Base-by-base conservation (phyloP, 2,329 filamentous ascomycete genomes). In the Knufia fluminis region DNA sequence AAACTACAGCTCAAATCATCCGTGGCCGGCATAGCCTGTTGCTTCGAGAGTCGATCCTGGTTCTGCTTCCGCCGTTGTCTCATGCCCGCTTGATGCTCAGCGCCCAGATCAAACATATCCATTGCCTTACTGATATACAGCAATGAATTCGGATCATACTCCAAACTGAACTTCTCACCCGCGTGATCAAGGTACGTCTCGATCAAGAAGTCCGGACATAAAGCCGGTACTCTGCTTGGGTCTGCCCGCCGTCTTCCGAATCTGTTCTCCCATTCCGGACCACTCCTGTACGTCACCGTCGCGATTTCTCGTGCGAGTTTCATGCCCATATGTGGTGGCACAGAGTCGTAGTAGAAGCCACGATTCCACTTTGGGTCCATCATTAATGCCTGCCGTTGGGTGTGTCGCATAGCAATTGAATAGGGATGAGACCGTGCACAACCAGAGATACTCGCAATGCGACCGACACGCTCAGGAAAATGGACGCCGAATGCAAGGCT, bases 131-230 rank as follows among this genome's bases (percentile, higher is more conserved):
- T 94, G 50, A 98, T 87, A 66, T 98, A 98, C 2, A 98, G 74
- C 33, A 97, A 71, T 62, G 89, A 95, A 68, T 98, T 98, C 22
- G 92, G 82, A 61, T 98, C 92, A 64, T 97, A 97, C 55, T 92
- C 90, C 22, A 98, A 75, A 64, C 89, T 96, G 73, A 94, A 98
- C 68, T 98, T 98, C 71, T 98, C 92, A 17, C 92, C 92, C 0
- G 92, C 92, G 62, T 98, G 92, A 66, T 98, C 92, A 16, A 98
- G 79, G 64, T 98, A 98, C 0, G 92, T 98, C 70, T 98, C 92
- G 57, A 98, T 95, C 20, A 98, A 74, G 62, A 97, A 98, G 64
- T 98, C 92, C 0, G 92, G 90, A 61, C 92, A 98, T n/a, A 98
- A 70, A 0, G 92, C 92, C 0, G 92, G 92, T 3, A 86, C 89